A percentile compares a stretch with the other conserved stretches of the same genome.
These are phyloP conservation scores for Antitrichia curtipendula DNA, from an alignment of 225 moss, liverwort and hornwort species.

Conservation along the genomic window DNA sequence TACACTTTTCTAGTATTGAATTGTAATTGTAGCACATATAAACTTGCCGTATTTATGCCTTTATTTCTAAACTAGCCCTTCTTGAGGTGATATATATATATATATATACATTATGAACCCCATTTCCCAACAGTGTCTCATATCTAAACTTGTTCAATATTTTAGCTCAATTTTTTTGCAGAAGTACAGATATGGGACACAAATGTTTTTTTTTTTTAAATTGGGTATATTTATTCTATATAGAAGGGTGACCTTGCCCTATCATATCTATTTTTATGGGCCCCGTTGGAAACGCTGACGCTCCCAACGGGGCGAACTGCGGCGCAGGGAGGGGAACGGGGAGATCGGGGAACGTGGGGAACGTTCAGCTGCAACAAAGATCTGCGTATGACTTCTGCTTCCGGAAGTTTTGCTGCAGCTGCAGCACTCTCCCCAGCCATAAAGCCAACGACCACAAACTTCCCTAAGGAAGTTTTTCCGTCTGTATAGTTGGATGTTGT, in stretches of 20 bases:
- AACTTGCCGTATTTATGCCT: not conserved
- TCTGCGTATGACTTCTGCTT: constrained; percentile 52
- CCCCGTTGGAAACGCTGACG: too few relatives aligned
- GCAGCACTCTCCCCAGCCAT: constrained; percentile 68
- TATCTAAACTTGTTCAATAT: not conserved
- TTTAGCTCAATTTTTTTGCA: not conserved
- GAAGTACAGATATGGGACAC: not conserved
- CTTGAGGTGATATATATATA: not conserved
- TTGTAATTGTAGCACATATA: not conserved
- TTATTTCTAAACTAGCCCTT: not conserved
- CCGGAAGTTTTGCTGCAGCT: constrained; percentile 38
- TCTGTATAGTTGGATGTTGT: not conserved
- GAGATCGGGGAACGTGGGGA: too few relatives aligned
- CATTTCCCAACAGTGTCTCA: rapidly evolving
- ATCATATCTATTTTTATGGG: not conserved
- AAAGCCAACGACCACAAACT: constrained; percentile 66
- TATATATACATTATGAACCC: too few relatives aligned
- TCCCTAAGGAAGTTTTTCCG: constrained; percentile 17
- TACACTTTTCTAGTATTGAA: not conserved
- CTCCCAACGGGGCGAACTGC: too few relatives aligned
- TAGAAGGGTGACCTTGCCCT: rapidly evolving
- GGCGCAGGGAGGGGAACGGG: too few relatives aligned
- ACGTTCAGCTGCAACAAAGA: constrained; percentile 69
- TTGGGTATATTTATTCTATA: not conserved
- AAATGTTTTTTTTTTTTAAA: not conserved